These are phyloP conservation scores for Puccinellia tenuiflora DNA, from an alignment of 176 grass and related monocot genomes.

Conservation along the genomic window DNA sequence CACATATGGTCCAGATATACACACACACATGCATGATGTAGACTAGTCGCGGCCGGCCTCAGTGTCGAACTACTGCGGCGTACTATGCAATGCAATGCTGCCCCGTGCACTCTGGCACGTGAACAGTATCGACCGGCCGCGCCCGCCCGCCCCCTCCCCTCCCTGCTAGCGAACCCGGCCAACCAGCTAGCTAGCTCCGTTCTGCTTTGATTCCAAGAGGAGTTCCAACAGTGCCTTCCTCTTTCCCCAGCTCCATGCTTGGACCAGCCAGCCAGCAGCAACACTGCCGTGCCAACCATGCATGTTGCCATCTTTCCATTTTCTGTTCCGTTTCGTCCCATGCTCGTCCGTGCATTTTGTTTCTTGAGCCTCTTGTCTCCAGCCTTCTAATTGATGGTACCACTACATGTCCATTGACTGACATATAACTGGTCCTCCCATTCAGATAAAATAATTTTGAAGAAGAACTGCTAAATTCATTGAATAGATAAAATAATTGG, in stretches of 20 bases:
- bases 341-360: too few species aligned
- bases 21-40: background rate
- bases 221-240: slow-evolving; percentile 7
- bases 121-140: slow-evolving; percentile 26
- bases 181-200: background rate
- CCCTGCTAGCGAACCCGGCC: background rate
- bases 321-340: background rate
- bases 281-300: background rate
- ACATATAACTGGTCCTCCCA: too few species aligned
- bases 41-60: slow-evolving; percentile 5
- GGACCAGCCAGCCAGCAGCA: background rate
- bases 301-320: background rate
- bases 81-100: background rate
- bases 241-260: background rate
- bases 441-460: background rate
- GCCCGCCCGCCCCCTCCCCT: too few species aligned
- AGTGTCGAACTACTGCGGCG: background rate
- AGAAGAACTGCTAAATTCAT: too few species aligned
- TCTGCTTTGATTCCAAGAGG: background rate
- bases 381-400: too few species aligned
- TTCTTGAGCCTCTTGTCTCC: too few species aligned
- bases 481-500: background rate
- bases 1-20: background rate
- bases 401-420: too few species aligned
- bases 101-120: background rate